Evolutionary conservation across 1,284 basidiomycete species (phyloP).

Genomic region (Trichosporon sp.): DNA sequence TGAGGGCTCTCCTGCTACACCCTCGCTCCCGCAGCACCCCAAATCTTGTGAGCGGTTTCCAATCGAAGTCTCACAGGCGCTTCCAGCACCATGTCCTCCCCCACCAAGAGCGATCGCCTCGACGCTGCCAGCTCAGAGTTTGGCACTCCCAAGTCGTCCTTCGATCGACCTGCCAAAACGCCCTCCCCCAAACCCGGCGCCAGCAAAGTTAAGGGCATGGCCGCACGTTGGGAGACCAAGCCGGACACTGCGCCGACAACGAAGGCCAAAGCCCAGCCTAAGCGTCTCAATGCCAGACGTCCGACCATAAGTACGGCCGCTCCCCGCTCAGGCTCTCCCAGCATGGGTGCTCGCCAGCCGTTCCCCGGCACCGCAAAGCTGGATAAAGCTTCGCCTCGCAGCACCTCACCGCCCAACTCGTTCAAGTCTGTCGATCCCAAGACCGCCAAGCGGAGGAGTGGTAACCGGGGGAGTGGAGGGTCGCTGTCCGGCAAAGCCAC

Average conservation of each 20-base stretch:
- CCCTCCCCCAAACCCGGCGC: background rate
- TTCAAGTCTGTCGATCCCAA: slow-evolving; percentile 6
- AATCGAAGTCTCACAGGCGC: background rate
- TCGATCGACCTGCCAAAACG: background rate
- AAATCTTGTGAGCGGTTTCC: background rate
- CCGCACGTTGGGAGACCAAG: slow-evolving; percentile 19
- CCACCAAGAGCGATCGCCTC: background rate
- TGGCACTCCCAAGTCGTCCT: background rate
- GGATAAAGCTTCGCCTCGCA: background rate
- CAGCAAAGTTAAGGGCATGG: slow-evolving; percentile 16
- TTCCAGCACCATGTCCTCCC: background rate
- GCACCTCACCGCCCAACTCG: slow-evolving; percentile 4
- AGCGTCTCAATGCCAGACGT: background rate
- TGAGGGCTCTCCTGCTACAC: too few species aligned
- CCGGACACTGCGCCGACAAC: background rate
- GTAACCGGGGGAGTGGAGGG: background rate
- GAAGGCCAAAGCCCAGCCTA: slow-evolving; percentile 1
- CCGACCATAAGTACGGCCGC: background rate
- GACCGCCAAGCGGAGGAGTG: background rate
- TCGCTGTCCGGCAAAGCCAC: background rate
- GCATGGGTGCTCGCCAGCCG: too few species aligned
- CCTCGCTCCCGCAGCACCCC: background rate
- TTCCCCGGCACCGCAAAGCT: too few species aligned
- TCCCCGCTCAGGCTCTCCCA: background rate
- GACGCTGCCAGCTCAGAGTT: background rate